Evolutionary conservation across 1,284 basidiomycete species (phyloP), one percentile per base, ranked within the genome.

Genomic region (Hymenochaete sp.): DNA sequence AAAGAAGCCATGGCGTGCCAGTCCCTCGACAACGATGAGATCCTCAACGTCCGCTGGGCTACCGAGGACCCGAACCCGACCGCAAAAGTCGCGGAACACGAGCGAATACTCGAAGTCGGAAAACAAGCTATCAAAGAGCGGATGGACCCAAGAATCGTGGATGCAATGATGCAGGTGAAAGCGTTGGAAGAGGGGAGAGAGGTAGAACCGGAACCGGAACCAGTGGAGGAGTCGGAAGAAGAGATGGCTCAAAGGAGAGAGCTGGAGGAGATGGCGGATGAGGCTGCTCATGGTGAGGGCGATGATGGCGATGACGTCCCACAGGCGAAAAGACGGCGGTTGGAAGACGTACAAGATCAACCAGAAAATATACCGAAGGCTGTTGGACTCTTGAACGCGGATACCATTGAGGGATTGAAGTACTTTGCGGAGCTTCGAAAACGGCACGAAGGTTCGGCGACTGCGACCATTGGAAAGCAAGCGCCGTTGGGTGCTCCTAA

Each of bases 1-100:
- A 98, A 98, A 61, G 96, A 98, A 65, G 81, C 96, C 1, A 99
- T 99, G 96, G 90, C 93, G 35, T 93, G 93, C 64, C 96, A 99
- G 65, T 95, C 91, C 19, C 72, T 98, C 54, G 95, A 98, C 63
- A 90, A 93, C 57, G 90, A 97, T 62, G 96, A 99, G 63, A 92
- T 98, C 54, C 75, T 98, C 53, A 99, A 99, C 63, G 91, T 97
- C 36, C 82, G 93, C 44, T 97, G 93, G 93, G 93, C 93, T 35
- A 96, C 93, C 0, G 93, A 95, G 61, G 93, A 97, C 61, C 93
- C 93, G 2, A 96, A 97, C 61, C 93, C 93, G 0, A 79, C 79
- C 0, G 80, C 83, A 46, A 93, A 92, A 57, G 78, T 85, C 4
- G 75, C 77, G 2, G 93, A 96, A 65, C 87, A 91, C 59, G 71